These are phyloP conservation scores for Knoxdaviesia capensis DNA, from an alignment of 2,329 filamentous ascomycete genomes.

Conservation along the genomic window DNA sequence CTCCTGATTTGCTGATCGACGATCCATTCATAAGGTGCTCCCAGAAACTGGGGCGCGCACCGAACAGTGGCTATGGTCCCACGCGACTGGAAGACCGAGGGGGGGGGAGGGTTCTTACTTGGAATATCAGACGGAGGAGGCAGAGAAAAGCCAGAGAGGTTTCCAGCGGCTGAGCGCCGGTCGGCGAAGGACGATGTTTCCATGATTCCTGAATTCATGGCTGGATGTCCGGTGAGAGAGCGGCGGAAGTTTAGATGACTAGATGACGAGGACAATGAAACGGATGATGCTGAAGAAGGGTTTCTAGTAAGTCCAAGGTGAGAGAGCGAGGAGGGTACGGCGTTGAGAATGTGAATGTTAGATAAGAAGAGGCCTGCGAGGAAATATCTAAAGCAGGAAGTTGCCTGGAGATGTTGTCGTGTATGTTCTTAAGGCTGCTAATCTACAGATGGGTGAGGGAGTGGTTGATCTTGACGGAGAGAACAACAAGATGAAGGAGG, in stretches of 20 bases:
- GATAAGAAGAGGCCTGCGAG: too few species aligned
- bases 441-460: too few species aligned
- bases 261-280: background rate
- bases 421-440: too few species aligned
- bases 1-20: background rate
- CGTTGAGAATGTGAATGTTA: too few species aligned
- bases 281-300: background rate
- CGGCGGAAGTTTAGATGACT: background rate
- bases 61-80: constrained; percentile 8
- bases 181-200: constrained; percentile 14
- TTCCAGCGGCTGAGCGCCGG: constrained; percentile 14
- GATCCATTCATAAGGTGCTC: background rate
- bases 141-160: constrained; percentile 15
- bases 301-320: too few species aligned
- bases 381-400: too few species aligned
- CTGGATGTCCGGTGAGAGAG: background rate
- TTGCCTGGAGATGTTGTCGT: too few species aligned
- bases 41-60: constrained; percentile 4
- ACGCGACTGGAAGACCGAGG: constrained; percentile 1
- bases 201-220: background rate
- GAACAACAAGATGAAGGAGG: too few species aligned
- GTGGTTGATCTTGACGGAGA: too few species aligned
- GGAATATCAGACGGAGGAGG: constrained; percentile 16
- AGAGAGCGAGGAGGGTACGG: too few species aligned
- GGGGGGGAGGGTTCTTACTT: constrained; percentile 11